Conservation (phyloP, 345 rosid species). For the Mangifera indica region DNA sequence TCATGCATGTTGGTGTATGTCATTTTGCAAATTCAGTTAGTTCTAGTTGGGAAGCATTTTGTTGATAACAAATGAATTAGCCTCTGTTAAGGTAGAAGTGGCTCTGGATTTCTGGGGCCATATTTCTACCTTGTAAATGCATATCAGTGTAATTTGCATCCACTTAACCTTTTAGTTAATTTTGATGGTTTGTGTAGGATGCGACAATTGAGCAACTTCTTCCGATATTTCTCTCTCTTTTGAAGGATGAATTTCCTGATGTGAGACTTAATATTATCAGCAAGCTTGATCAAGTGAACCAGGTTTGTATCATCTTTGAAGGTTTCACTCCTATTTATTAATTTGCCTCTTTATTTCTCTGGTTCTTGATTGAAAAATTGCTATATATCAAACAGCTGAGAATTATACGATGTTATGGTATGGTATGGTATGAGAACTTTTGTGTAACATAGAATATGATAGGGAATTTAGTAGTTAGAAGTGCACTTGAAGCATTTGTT, state of each 20-base stretch:
- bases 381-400: neutral
- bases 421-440: neutral
- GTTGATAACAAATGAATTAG: too few relatives aligned
- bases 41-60: neutral
- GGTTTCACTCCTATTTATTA: slow-evolving; percentile 6
- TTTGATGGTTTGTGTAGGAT: slow-evolving; percentile 51
- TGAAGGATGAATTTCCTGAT: slow-evolving; percentile 97
- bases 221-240: slow-evolving; percentile 88
- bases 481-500: neutral
- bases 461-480: neutral
- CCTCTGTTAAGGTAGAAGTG: too few relatives aligned
- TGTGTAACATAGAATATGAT: neutral
- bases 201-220: slow-evolving; percentile 94
- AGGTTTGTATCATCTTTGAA: slow-evolving; percentile 45
- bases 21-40: neutral
- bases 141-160: neutral
- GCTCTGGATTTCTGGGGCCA: too few relatives aligned
- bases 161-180: slow-evolving; percentile 12
- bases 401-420: neutral
- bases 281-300: slow-evolving; percentile 98
- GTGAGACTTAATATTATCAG: slow-evolving; percentile 94
- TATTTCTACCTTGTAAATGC: neutral
- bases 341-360: neutral
- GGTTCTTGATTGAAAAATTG: slow-evolving; percentile 3
- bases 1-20: too few relatives aligned